Conservation (phyloP, 1,284 basidiomycete species). For the Cryptococcus sp. region DNA sequence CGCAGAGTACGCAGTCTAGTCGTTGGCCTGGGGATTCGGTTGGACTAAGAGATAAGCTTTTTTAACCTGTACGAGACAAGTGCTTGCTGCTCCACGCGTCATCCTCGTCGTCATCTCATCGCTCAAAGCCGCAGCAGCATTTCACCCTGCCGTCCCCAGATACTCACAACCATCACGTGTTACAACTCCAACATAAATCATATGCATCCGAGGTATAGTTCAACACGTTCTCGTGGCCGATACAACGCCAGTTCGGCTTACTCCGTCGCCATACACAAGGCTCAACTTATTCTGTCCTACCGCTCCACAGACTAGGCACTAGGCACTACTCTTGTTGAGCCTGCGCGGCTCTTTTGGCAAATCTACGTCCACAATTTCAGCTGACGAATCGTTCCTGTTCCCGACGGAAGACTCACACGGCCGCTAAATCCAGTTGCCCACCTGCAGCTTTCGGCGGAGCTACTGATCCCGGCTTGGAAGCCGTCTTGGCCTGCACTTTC, state of each 20-base stretch:
- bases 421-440: constrained; percentile 79
- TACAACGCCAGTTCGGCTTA: background rate
- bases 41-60: too few species aligned
- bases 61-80: too few species aligned
- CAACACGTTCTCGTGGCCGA: background rate
- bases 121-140: too few species aligned
- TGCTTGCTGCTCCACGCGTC: too few species aligned
- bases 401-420: constrained; percentile 51
- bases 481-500: constrained; percentile 31
- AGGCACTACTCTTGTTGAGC: constrained; percentile 14
- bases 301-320: too few species aligned
- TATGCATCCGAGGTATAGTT: background rate
- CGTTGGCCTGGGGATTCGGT: too few species aligned
- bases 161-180: too few species aligned
- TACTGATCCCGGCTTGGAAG: constrained; percentile 39
- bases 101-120: too few species aligned
- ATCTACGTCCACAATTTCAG: constrained; percentile 9
- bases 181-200: too few species aligned
- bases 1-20: too few species aligned
- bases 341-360: constrained; percentile 30
- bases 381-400: background rate
- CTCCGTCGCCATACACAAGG: background rate
- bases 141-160: background rate
- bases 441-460: constrained; percentile 55
- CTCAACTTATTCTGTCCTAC: background rate